Conservation (phyloP, 345 rosid species). For the Lumnitzera littorea region DNA sequence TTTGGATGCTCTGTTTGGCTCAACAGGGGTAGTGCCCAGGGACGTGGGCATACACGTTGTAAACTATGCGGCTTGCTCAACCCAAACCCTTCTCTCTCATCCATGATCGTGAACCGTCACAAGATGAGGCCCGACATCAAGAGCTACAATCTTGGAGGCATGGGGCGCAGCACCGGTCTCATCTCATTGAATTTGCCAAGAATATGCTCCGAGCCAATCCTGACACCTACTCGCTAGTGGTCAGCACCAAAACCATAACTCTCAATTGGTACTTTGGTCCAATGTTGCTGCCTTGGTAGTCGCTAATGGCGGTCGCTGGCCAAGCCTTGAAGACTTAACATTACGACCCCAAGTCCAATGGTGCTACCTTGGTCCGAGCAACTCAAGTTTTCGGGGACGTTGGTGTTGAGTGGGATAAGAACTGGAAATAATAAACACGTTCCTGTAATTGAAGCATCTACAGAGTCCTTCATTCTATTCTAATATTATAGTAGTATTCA, state of each 20-base stretch:
- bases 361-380: conserved; percentile 62
- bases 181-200: conserved; percentile 58
- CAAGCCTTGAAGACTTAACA: conserved; percentile 74
- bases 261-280: conserved; percentile 82
- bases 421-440: no score
- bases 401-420: conserved; percentile 38
- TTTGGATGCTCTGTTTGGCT: conserved; percentile 44
- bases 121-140: conserved; percentile 56
- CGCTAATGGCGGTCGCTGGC: conserved; percentile 85
- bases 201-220: conserved; percentile 68
- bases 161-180: conserved; percentile 92
- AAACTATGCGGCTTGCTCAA: conserved; percentile 69
- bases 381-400: conserved; percentile 43
- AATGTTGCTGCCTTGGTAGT: conserved; percentile 57
- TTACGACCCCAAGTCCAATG: conserved; percentile 74
- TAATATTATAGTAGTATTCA: no score
- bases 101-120: conserved; percentile 71
- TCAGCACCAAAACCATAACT: conserved; percentile 85
- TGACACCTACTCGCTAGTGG: conserved; percentile 56
- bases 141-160: conserved; percentile 78
- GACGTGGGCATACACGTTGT: conserved; percentile 61
- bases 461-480: no score
- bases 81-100: conserved; percentile 68
- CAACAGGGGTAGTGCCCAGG: conserved; percentile 44
- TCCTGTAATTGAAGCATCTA: no score